Evolutionary conservation across 495 filamentous ascomycete genomes (phyloP).

Genomic region (Talaromyces trachyspermus): DNA sequence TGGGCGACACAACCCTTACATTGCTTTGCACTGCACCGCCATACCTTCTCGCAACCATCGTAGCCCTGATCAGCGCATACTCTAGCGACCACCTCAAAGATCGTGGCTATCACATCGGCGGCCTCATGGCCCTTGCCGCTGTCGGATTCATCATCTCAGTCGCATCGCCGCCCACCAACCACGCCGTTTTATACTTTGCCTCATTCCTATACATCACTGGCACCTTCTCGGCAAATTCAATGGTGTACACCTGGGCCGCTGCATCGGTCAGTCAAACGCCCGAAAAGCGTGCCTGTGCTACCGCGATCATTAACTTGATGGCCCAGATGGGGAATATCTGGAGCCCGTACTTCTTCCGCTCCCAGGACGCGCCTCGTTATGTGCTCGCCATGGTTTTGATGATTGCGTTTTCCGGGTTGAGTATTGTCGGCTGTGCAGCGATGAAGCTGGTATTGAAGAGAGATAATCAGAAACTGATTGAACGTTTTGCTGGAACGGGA

Average conservation of each 20-base stretch:
- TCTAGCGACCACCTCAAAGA: slow-evolving; percentile 39
- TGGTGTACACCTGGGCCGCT: slow-evolving; percentile 46
- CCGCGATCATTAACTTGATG: background rate
- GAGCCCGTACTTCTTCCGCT: slow-evolving; percentile 4
- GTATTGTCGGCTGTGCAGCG: background rate
- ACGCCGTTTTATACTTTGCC: slow-evolving; percentile 42
- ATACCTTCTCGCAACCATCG: slow-evolving; percentile 37
- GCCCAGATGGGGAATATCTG: slow-evolving; percentile 2
- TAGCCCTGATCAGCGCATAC: slow-evolving; percentile 35
- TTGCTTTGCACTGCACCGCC: slow-evolving; percentile 47
- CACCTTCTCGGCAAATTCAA: slow-evolving; percentile 40
- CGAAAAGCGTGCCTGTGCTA: slow-evolving; percentile 27
- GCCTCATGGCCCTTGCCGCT: slow-evolving; percentile 27
- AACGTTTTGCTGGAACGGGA: background rate
- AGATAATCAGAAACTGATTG: slow-evolving; percentile 4
- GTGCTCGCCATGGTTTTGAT: background rate
- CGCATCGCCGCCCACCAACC: slow-evolving; percentile 24
- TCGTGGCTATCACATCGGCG: slow-evolving; percentile 39
- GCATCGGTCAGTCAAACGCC: slow-evolving; percentile 46
- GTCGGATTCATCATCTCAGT: slow-evolving; percentile 42
- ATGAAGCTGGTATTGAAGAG: background rate
- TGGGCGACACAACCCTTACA: slow-evolving; percentile 36
- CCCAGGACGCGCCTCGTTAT: slow-evolving; percentile 4
- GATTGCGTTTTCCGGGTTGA: background rate
- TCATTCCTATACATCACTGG: slow-evolving; percentile 41